Evolutionary conservation across 495 filamentous ascomycete genomes (phyloP).

Genomic region (Aspergillus indologenus): DNA sequence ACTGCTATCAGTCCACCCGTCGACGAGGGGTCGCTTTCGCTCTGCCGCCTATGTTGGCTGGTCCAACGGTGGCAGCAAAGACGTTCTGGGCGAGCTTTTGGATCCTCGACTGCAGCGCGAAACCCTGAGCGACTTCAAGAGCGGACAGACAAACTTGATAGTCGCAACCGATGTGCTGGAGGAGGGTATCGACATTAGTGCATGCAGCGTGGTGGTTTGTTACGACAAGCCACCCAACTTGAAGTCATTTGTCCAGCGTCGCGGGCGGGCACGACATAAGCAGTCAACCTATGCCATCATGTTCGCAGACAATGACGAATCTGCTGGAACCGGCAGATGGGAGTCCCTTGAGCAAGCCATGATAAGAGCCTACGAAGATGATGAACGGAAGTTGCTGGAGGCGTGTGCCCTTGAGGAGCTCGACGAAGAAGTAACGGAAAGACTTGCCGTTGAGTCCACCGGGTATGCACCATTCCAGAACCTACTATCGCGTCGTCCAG

Average conservation of each 20-base stretch:
- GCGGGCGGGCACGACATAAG: constrained; percentile 74
- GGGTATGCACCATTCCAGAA: constrained; percentile 33
- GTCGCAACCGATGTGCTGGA: constrained; percentile 83
- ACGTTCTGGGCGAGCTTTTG: constrained; percentile 59
- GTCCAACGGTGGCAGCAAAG: constrained; percentile 49
- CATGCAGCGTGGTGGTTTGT: constrained; percentile 84
- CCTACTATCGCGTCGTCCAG: not conserved
- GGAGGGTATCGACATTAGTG: constrained; percentile 87
- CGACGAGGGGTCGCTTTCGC: constrained; percentile 57
- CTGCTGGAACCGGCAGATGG: constrained; percentile 49
- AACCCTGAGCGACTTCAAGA: constrained; percentile 66
- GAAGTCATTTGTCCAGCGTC: constrained; percentile 85
- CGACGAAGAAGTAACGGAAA: constrained; percentile 41
- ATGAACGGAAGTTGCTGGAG: constrained; percentile 51
- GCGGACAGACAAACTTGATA: constrained; percentile 70
- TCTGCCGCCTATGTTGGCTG: constrained; percentile 65
- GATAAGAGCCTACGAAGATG: constrained; percentile 69
- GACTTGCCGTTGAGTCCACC: constrained; percentile 52
- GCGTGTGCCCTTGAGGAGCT: constrained; percentile 48
- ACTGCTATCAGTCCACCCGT: constrained; percentile 61
- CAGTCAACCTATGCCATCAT: constrained; percentile 72
- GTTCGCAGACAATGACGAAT: constrained; percentile 38
- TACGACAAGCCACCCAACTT: constrained; percentile 73
- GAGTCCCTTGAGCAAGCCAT: constrained; percentile 65
- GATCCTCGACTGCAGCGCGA: constrained; percentile 51